Percentiles rank a stretch among this genome's conserved stretches.
Conservation (phyloP, 148 eudicot genomes). For the Rhododendron griersonianum region DNA sequence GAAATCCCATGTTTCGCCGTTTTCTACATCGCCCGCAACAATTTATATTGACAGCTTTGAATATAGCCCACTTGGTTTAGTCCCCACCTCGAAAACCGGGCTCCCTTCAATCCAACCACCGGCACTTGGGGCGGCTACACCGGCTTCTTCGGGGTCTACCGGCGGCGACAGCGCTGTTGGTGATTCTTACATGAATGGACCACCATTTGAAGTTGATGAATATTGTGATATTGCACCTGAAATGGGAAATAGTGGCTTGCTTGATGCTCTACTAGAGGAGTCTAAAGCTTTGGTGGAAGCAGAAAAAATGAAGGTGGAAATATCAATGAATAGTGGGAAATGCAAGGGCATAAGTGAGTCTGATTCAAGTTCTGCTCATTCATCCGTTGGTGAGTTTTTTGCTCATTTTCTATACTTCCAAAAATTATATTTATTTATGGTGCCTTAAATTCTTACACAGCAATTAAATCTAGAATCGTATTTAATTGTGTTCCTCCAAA, state of each 20-base stretch:
- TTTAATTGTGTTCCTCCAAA: not conserved
- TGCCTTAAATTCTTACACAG: not conserved
- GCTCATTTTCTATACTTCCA: not conserved
- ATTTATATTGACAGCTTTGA: not conserved
- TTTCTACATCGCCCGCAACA: constrained; percentile 2
- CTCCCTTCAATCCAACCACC: constrained; percentile 80
- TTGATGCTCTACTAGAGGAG: constrained; percentile 68
- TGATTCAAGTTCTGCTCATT: constrained; percentile 40
- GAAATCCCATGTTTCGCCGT: not conserved
- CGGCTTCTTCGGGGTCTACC: constrained; percentile 14
- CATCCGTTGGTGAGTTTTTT: constrained; percentile 44
- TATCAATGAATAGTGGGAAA: not conserved
- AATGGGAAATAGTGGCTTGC: constrained; percentile 57
- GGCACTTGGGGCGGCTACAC: not conserved
- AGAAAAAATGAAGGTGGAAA: constrained; percentile 21
- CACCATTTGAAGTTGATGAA: constrained; percentile 16
- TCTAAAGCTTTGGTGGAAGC: constrained; percentile 37
- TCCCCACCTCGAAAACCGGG: constrained; percentile 22
- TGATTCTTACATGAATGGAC: not conserved
- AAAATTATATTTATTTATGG: not conserved
- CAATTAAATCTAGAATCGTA: not conserved
- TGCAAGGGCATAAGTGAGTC: not conserved
- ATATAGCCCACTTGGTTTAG: constrained; percentile 1
- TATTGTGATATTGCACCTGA: constrained; percentile 19
- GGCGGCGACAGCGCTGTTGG: not conserved